A percentile compares a stretch with the other conserved stretches of the same genome.
phyloP scores from a whole-genome alignment of 495 filamentous ascomycete genomes.

The Podospora pseudoanserina region DNA sequence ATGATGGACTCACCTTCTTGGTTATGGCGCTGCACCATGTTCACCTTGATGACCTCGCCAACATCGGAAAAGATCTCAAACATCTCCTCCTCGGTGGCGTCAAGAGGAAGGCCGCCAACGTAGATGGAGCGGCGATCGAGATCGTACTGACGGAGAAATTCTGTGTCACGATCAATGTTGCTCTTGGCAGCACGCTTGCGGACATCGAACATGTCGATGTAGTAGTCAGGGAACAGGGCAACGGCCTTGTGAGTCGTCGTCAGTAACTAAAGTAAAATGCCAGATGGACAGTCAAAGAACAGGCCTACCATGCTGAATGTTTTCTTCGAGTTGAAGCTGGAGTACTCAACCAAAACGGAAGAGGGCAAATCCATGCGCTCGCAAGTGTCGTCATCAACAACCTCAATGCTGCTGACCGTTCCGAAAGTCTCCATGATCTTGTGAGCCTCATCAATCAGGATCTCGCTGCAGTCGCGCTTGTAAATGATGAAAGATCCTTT shows the following conservation, averaged over 20 bases:
- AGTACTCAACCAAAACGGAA: conserved; percentile 52
- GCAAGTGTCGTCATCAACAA: conserved; percentile 24
- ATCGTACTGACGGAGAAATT: conserved; percentile 41
- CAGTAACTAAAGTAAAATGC: neutral
- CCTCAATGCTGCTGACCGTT: conserved; percentile 32
- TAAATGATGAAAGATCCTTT: conserved; percentile 55
- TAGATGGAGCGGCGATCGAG: conserved; percentile 50
- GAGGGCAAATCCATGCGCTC: conserved; percentile 34
- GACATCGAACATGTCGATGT: conserved; percentile 36
- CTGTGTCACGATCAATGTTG: conserved; percentile 28
- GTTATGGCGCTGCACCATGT: conserved; percentile 33
- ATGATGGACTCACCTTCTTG: conserved; percentile 33
- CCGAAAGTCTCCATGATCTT: conserved; percentile 42
- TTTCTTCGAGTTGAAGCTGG: conserved; percentile 35
- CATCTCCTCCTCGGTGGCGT: conserved; percentile 38
- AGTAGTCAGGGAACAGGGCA: conserved; percentile 26
- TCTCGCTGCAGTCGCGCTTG: conserved; percentile 32
- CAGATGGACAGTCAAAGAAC: neutral
- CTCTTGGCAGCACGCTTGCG: conserved; percentile 24
- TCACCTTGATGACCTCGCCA: conserved; percentile 41
- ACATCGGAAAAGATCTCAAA: conserved; percentile 35
- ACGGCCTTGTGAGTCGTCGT: conserved; percentile 39
- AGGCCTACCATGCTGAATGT: neutral
- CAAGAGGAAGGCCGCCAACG: conserved; percentile 46
- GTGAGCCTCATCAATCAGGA: conserved; percentile 43